Evolutionary conservation across 2,329 filamentous ascomycete species (phyloP), one percentile per base, ranked within the genome.

Genomic region (Penicillium sp.): DNA sequence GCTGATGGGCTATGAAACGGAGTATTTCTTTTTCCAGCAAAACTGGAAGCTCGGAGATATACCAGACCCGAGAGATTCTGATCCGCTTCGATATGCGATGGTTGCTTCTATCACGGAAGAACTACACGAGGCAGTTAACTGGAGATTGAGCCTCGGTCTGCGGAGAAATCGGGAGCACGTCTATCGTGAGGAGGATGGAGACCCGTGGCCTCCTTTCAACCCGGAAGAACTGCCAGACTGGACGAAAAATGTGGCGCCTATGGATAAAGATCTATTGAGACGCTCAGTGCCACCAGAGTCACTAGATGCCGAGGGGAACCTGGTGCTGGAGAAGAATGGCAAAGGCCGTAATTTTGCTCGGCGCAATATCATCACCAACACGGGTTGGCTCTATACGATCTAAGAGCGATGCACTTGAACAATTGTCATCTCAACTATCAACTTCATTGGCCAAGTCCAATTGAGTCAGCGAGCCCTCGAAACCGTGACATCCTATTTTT

Each of bases 81-180:
- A 72, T 52, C 69, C 68, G 1, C 50, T 71, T 13, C 67, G 68
- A 2, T 72, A 71, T 57, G 67, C 68, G 0, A 59, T 72, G 13
- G 21, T 71, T 35, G 66, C 68, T 2, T 68, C 60, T 8, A 62
- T 71, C 10, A 59, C 60, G 0, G 68, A 70, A 29, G 65, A 70
- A 47, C 48, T 68, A 2, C 59, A 54, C 4, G 48, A 59, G 35
- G 65, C 68, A 12, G 57, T 70, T 7, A 71, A 70, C 35, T 70
- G 67, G 68, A 60, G 63, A 15, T 56, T 71, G 50, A 62, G 66
- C 33, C 36, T 71, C 8, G 67, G 68, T 1, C 48, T 71, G 57
- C 58, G 67, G 10, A 53, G 66, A 15, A 59, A 69, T 44, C 47
- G 55, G 4, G 52, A 69, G 33, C 69, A 72, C 47, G 57, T 70